Percentiles rank a stretch among this genome's conserved stretches.
These are phyloP conservation scores for Hericium alpestre DNA, from an alignment of 768 basidiomycete genomes.

Conservation along the genomic window DNA sequence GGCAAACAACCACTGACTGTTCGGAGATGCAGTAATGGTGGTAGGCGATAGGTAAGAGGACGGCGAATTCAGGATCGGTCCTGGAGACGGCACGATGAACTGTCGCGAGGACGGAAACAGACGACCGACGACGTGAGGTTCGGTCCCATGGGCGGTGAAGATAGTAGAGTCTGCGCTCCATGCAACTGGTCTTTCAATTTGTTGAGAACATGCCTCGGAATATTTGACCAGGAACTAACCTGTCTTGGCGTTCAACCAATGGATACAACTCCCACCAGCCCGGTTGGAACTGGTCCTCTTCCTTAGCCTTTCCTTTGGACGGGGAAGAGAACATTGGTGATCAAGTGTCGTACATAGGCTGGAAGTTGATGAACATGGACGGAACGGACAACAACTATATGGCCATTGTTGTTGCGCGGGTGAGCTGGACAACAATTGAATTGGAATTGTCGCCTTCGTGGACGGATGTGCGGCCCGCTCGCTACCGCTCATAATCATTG, in stretches of 20 bases:
- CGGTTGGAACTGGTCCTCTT: slow-evolving; percentile 43
- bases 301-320: slow-evolving; percentile 44
- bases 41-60: slow-evolving; percentile 50
- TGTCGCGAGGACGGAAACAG: slow-evolving; percentile 64
- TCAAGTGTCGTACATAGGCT: no score
- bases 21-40: slow-evolving; percentile 48
- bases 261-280: slow-evolving; percentile 72
- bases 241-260: slow-evolving; percentile 43
- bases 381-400: no score
- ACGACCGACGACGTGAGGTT: slow-evolving; percentile 48
- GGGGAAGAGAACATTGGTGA: slow-evolving; percentile 13
- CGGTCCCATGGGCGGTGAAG: slow-evolving; percentile 55
- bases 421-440: no score
- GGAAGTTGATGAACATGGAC: no score
- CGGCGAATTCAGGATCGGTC: slow-evolving; percentile 34
- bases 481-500: no score
- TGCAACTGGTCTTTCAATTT: slow-evolving; percentile 42
- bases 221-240: slow-evolving; percentile 27
- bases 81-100: slow-evolving; percentile 47
- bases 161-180: slow-evolving; percentile 62
- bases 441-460: no score
- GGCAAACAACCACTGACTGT: slow-evolving; percentile 59
- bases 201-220: not conserved
- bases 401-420: not conserved
- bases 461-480: no score